Evolutionary conservation across 2,329 filamentous ascomycete genomes (phyloP).

Genomic region (Albophoma yamanashiensis): DNA sequence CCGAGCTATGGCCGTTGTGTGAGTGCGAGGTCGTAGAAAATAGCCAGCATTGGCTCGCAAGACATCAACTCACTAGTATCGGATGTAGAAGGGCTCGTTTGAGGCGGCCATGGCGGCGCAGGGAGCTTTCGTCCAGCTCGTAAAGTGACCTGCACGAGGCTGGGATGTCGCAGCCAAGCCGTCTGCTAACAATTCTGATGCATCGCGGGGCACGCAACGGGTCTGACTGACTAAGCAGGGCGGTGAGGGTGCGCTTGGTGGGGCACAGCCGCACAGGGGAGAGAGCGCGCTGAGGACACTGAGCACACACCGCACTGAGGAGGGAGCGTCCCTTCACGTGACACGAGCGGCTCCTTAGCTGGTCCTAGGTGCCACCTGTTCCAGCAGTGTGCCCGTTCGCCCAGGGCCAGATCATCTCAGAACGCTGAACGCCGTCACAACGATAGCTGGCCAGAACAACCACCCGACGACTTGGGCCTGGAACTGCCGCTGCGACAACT

Average conservation of each 20-base stretch:
- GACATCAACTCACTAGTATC: slow-evolving; percentile 73
- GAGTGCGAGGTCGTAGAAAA: background rate
- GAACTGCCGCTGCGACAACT: slow-evolving; percentile 1
- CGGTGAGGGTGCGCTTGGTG: background rate
- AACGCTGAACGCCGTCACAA: background rate
- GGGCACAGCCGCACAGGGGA: background rate
- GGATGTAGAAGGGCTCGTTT: slow-evolving; percentile 84
- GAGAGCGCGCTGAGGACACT: no score
- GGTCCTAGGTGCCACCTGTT: slow-evolving; percentile 4
- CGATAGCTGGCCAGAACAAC: background rate
- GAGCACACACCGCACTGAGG: background rate
- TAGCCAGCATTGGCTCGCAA: background rate
- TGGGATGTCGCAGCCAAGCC: background rate
- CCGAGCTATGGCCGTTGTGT: slow-evolving; percentile 53
- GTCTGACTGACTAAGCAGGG: background rate
- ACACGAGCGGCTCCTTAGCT: background rate
- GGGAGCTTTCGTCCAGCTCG: background rate
- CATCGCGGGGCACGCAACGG: background rate
- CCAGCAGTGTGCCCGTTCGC: background rate
- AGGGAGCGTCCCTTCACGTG: background rate
- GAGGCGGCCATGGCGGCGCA: slow-evolving; percentile 45
- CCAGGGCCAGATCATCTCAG: slow-evolving; percentile 1
- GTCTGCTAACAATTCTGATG: background rate
- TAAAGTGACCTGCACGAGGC: background rate
- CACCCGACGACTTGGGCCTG: background rate